phyloP scores from a whole-genome alignment of 1,284 basidiomycete genomes.

The Schizophyllum amplum region DNA sequence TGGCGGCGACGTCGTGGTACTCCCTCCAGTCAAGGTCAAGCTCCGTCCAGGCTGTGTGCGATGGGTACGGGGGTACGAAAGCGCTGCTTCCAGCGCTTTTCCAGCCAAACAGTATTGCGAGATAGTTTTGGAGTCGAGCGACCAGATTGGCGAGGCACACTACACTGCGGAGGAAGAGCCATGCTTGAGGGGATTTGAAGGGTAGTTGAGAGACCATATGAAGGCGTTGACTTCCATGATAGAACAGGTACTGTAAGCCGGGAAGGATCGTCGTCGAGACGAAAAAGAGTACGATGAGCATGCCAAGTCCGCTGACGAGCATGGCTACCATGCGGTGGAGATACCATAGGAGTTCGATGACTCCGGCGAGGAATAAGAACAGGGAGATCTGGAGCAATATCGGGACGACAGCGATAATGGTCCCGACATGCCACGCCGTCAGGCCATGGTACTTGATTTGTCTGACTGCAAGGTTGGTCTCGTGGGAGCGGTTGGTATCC shows the following conservation, averaged over 20 bases:
- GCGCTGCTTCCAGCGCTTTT: too few species aligned
- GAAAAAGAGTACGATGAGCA: background rate
- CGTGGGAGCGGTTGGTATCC: background rate
- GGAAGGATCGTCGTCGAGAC: background rate
- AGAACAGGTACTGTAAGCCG: background rate
- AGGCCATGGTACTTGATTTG: conserved; percentile 20
- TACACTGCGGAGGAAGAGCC: background rate
- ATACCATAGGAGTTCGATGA: conserved; percentile 19
- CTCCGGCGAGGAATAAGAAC: conserved; percentile 18
- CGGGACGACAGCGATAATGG: conserved; percentile 17
- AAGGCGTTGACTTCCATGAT: background rate
- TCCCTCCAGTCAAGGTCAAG: background rate
- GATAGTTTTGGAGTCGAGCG: background rate
- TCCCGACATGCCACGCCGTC: conserved; percentile 16
- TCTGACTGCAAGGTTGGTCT: conserved; percentile 2
- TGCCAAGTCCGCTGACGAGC: background rate
- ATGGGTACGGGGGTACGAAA: background rate
- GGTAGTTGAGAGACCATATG: background rate
- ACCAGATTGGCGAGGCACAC: background rate
- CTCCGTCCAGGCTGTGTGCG: conserved; percentile 14
- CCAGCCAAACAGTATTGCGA: too few species aligned
- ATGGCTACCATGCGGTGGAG: background rate
- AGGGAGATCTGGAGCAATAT: conserved; percentile 18
- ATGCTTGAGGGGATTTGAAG: background rate
- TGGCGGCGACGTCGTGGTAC: background rate